A percentile compares a stretch with the other conserved stretches of the same genome.
Conservation (phyloP, 805 yeast species). For the Candida khao-thaluensis region DNA sequence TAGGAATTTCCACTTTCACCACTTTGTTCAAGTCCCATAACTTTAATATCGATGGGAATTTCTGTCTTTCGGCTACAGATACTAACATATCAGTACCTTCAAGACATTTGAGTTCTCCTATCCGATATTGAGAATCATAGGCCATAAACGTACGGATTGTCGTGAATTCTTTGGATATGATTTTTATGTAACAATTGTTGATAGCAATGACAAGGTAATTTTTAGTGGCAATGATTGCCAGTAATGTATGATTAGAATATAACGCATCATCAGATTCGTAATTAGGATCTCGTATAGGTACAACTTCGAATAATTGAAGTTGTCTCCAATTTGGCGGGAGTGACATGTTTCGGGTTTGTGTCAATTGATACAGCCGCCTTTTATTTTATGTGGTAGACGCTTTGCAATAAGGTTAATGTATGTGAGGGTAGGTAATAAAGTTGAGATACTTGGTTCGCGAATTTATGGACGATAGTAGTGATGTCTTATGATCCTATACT, state of each 20-base stretch:
- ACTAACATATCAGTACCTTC: slow-evolving; percentile 53
- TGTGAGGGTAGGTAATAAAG: no score
- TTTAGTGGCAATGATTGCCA: slow-evolving; percentile 60
- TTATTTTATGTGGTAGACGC: no score
- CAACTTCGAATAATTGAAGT: slow-evolving; percentile 79
- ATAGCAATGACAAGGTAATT: slow-evolving; percentile 61
- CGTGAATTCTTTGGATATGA: slow-evolving; percentile 52
- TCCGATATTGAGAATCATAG: slow-evolving; percentile 61
- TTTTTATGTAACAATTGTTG: slow-evolving; percentile 50
- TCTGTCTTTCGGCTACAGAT: slow-evolving; percentile 74
- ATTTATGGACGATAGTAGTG: no score
- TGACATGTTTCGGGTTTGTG: slow-evolving; percentile 9
- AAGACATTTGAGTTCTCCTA: slow-evolving; percentile 55
- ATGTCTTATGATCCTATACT: slow-evolving; percentile 48
- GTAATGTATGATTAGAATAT: slow-evolving; percentile 74
- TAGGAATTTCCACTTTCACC: slow-evolving; percentile 19
- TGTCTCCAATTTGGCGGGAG: slow-evolving; percentile 45
- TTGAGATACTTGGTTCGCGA: no score
- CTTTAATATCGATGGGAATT: slow-evolving; percentile 64
- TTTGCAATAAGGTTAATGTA: no score
- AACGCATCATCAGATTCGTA: slow-evolving; percentile 59
- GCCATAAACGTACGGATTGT: slow-evolving; percentile 56
- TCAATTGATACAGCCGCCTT: no score
- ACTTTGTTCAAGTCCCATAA: slow-evolving; percentile 70
- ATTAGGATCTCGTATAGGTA: slow-evolving; percentile 83